Evolutionary conservation across 257 asterid genomes (phyloP), one percentile per base, ranked within the genome.

Genomic region (Solanum rostratum): DNA sequence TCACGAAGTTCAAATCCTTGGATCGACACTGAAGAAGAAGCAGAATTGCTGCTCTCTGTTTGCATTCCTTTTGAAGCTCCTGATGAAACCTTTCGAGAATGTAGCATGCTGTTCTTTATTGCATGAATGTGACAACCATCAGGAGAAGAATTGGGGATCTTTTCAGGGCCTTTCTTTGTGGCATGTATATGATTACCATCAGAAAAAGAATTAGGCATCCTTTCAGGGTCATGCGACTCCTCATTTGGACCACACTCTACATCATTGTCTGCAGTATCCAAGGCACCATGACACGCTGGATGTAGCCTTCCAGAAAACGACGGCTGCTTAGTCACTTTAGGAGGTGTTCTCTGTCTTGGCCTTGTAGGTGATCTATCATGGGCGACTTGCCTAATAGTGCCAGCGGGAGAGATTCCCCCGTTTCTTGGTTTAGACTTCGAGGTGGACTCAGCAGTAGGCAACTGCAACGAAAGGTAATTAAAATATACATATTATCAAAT

Each of bases 1-100:
- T 91, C 97, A 88, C 89, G 89, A 85, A 93, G 87, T 85, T 92
- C 99, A 66, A 91, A 92, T 84, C 91, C 94, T 90, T 94, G 98
- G 84, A 93, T 85, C 19, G 97, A 91, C 83, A 94, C 92, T 1
- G 93, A 91, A 84, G 97, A 92, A 68, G 96, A 92, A 30, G 94
- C 97, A 16, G 98, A 95, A 86, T 95, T 91, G 91, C 94, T 89
- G 91, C 95, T 92, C 24, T 92, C 94, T 43, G 93, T 85, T 45
- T 91, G 92, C 84, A 83, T 81, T 86, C 92, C 93, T 87, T 90
- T 91, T 7, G 92, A 88, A 39, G 86, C 84, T 66, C 85, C 88
- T 19, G 60, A 89, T 39, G 49, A 83, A 84, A 90, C 83, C 90
- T 89, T 91, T 57, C 81, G 87, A 24, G 89, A 54, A 57, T 90